Evolutionary conservation across 106 monocot genomes (phyloP), one percentile per base, ranked within the genome.

Genomic region (Ottelia alismoides): DNA sequence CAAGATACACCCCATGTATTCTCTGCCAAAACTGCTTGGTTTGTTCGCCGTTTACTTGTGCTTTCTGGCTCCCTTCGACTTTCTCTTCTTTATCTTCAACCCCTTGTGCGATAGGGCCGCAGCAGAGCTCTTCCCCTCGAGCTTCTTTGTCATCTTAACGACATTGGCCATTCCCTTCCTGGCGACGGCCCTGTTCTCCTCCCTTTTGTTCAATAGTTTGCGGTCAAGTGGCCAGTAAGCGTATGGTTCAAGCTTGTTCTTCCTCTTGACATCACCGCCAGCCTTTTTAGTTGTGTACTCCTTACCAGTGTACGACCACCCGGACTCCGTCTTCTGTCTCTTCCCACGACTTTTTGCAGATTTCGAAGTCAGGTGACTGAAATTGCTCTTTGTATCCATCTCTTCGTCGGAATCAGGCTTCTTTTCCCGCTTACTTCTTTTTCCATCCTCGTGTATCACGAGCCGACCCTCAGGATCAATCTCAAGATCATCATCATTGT

Each of bases 211-310:
- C 21, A 96, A 63, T 3, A 96, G 74, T 58, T 96, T 96, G 11
- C 94, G 56, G 47, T 96, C 94, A 0, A 96, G 75, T 14, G 88
- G 94, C 94, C 94, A 96, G 45, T 96, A 96, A 0, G 94, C 94
- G 31, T 96, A 96, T 11, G 94, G 94, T 20, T 96, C 94, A 17
- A 89, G 68, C 75, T 88, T 96, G 49, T 79, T 76, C 63, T 88
- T 79, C 68, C 73, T 81, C 74, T 81, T 85, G 26, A 96, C 5
- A 74, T 96, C 94, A 35, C 94, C 94, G 1, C 81, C 48, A 11
- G 84, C 88, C 56, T 67, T 89, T 28, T 67, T 78, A 63, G 70
- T 88, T 5, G 68, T 85, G 48, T 89, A 96, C 47, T 96, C 94
- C 16, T 49, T 64, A 21, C 94, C 94, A 0, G 94, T 81, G 57